These are phyloP conservation scores for Leishmania amazonensis DNA, from an alignment of 208 protist genomes.

Conservation along the genomic window DNA sequence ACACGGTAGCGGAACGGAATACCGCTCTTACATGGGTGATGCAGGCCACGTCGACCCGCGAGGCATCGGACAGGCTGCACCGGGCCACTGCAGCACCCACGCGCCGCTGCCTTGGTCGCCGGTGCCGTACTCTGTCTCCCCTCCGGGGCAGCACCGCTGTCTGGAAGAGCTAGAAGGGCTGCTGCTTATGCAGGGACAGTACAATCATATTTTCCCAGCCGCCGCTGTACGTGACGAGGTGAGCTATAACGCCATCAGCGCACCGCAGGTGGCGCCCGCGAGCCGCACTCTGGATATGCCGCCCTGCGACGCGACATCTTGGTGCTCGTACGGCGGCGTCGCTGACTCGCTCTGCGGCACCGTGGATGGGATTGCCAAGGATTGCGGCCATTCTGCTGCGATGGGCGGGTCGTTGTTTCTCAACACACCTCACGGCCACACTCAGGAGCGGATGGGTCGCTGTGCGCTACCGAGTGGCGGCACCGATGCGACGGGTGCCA, in stretches of 20 bases:
- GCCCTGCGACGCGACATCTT: neutral
- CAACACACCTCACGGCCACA: neutral
- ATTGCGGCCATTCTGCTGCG: neutral
- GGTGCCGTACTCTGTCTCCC: neutral
- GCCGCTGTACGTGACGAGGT: too few species aligned
- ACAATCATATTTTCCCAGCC: neutral
- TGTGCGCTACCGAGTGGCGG: neutral
- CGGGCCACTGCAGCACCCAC: neutral
- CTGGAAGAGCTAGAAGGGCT: constrained; percentile 24
- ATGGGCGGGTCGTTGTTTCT: neutral
- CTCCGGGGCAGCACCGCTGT: neutral
- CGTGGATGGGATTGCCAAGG: neutral
- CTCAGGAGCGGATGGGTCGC: neutral
- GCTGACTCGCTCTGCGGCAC: neutral
- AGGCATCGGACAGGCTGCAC: too few species aligned
- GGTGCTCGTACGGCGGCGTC: neutral
- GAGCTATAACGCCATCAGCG: neutral
- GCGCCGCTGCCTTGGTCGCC: neutral
- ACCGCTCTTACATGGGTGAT: neutral
- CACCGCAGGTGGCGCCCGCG: neutral
- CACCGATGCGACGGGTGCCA: neutral
- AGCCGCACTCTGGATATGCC: neutral
- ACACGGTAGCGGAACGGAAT: neutral
- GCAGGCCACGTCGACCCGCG: neutral
- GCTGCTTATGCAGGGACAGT: constrained; percentile 12